Base-by-base conservation (phyloP, 2,329 filamentous ascomycete species). In the Aspergillus floridensis region DNA sequence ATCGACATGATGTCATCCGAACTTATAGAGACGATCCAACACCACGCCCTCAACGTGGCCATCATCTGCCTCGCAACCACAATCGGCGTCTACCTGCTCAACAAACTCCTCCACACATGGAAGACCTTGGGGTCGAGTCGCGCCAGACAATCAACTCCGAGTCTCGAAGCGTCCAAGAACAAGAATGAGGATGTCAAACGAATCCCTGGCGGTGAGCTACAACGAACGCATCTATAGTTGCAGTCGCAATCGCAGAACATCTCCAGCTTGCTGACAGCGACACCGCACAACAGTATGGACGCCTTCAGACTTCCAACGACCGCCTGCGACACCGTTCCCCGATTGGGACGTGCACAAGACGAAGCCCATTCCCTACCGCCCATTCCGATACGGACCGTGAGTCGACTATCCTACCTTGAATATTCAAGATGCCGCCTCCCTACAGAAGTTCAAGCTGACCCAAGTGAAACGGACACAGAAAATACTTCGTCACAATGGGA, bases 401-500 rank as follows among this genome's bases (percentile, higher is more conserved):
- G 74, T 75, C 53, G 14, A 14, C 5, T 38, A 4, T 16, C 35
- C 35, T 16, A 41, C 2, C 31, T 41, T 31, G 29, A 6, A 22
- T 22, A 3, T 22, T 22, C 22, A 22, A 22, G 22, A 10, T n/a
- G 10, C n/a, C 51, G 46, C 14, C 5, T 5, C 2, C 11, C 11
- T 3, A 6, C 38, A 44, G 16, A 44, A 44, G 6, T 2, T 2
- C 1, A 16, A 44, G 10, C 16, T 44, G 5, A 44, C 38, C 16
- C 32, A 4, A 12, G 32, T 35, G 7, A 29, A 10, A 44, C 8
- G 12, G 56, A 7, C 35, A 32, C 52, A 78, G 75, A 7, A 89
- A 87, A 62, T 92, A 92, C 73, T 84, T 89, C 68, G 82, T 91
- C 59, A 92, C 87, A 1, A 90, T 93, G 87, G 90, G 90, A 0